A percentile compares a stretch with the other conserved stretches of the same genome.
Conservation (phyloP, 1,139 yeast species). For the Protomyces arabidopsidicola region DNA sequence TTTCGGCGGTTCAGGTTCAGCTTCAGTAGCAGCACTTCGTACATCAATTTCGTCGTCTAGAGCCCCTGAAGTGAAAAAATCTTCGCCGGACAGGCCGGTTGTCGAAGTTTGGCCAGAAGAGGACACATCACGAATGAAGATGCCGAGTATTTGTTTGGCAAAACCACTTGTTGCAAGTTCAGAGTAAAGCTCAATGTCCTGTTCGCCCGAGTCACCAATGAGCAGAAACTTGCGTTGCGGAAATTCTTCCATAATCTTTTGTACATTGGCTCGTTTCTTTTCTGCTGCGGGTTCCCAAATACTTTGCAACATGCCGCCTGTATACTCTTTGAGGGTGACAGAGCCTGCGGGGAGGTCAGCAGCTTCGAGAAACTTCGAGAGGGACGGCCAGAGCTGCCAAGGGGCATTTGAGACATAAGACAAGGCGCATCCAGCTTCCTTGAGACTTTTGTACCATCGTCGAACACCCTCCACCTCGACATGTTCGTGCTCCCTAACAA, state of each 20-base stretch:
- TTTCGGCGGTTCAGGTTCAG: not conserved
- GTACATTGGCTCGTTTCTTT: conserved; percentile 63
- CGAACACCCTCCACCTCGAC: conserved; percentile 73
- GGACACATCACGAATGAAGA: conserved; percentile 76
- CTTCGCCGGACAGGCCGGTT: conserved; percentile 23
- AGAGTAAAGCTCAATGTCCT: conserved; percentile 85
- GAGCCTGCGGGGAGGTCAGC: conserved; percentile 71
- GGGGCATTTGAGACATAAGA: conserved; percentile 97
- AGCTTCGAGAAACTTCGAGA: conserved; percentile 54
- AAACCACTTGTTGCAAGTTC: conserved; percentile 54
- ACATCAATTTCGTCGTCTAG: conserved; percentile 13
- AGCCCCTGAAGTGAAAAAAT: conserved; percentile 17
- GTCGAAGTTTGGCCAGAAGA: conserved; percentile 13
- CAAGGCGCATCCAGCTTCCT: conserved; percentile 49
- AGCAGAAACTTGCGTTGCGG: conserved; percentile 72
- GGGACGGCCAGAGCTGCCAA: conserved; percentile 71
- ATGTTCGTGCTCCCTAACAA: conserved; percentile 57
- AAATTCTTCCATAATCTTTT: conserved; percentile 65
- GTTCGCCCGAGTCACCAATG: conserved; percentile 94
- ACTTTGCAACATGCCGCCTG: conserved; percentile 64
- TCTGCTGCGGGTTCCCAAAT: conserved; percentile 83
- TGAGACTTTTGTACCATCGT: conserved; percentile 57
- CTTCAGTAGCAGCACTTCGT: not conserved
- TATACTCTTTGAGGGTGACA: conserved; percentile 77
- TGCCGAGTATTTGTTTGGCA: conserved; percentile 64